Evolutionary conservation across 805 yeast genomes (phyloP).

Genomic region (Wickerhamomyces mucosus): DNA sequence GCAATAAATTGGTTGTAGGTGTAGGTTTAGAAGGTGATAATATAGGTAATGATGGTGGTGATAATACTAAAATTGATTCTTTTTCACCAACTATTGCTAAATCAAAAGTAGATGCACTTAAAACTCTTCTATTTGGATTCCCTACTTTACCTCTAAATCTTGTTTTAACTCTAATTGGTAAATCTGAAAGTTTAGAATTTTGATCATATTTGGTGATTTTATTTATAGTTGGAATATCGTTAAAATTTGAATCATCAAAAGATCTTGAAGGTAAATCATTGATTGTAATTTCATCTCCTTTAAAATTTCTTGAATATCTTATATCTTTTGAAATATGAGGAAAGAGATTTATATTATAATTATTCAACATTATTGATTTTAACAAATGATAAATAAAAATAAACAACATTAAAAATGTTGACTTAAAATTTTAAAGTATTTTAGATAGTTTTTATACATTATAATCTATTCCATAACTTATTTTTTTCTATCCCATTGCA

Average conservation of each 20-base stretch:
- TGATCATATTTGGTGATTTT: not conserved
- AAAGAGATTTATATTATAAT: no score
- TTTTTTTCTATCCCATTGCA: no score
- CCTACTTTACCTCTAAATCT: slow-evolving; percentile 6
- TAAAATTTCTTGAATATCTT: slow-evolving; percentile 1
- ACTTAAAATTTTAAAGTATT: no score
- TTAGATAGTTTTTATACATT: no score
- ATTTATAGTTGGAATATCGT: not conserved
- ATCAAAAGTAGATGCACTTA: slow-evolving; percentile 13
- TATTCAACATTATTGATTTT: no score
- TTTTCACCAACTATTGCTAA: slow-evolving; percentile 3
- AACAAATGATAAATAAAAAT: no score
- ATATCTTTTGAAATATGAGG: no score
- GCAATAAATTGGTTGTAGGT: not conserved
- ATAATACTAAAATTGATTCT: not conserved
- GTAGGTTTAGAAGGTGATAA: not conserved
- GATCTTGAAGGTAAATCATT: not conserved
- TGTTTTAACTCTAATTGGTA: slow-evolving; percentile 17
- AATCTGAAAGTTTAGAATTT: slow-evolving; percentile 1
- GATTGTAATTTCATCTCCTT: slow-evolving; percentile 1
- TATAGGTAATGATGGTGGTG: not conserved
- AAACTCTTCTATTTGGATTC: slow-evolving; percentile 9
- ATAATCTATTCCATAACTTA: no score
- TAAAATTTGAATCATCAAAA: not conserved
- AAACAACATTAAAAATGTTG: no score